Conservation (phyloP, 176 grass and related monocot genomes). For the Sorghum bicolor region Sorghum_bicolor_NCBIv3 NC_012872.2:9139501-9140000, state of each 20-base stretch:
- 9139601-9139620: slow-evolving; percentile 98
- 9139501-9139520: slow-evolving; percentile 92
- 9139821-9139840: slow-evolving; percentile 88
- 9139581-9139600: slow-evolving; percentile 98
- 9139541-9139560: slow-evolving; percentile 84
- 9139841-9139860: slow-evolving; percentile 90
- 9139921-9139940: slow-evolving; percentile 44
- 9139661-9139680: slow-evolving; percentile 58
- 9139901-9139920: slow-evolving; percentile 67
- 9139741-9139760: slow-evolving; percentile 43
- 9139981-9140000: slow-evolving; percentile 56
- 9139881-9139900: slow-evolving; percentile 75
- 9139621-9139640: slow-evolving; percentile 96
- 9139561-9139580: slow-evolving; percentile 90
- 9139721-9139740: slow-evolving; percentile 48
- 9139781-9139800: slow-evolving; percentile 74
- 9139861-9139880: slow-evolving; percentile 83
- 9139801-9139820: slow-evolving; percentile 72
- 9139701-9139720: slow-evolving; percentile 49
- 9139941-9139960: slow-evolving; percentile 97
- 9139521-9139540: slow-evolving; percentile 94
- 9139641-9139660: slow-evolving; percentile 77
- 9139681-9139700: slow-evolving; percentile 62
- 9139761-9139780: slow-evolving; percentile 64
- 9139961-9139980: slow-evolving; percentile 68